phyloP scores from a whole-genome alignment of 2,329 filamentous ascomycete genomes.

The Aspergillus sp. region DNA sequence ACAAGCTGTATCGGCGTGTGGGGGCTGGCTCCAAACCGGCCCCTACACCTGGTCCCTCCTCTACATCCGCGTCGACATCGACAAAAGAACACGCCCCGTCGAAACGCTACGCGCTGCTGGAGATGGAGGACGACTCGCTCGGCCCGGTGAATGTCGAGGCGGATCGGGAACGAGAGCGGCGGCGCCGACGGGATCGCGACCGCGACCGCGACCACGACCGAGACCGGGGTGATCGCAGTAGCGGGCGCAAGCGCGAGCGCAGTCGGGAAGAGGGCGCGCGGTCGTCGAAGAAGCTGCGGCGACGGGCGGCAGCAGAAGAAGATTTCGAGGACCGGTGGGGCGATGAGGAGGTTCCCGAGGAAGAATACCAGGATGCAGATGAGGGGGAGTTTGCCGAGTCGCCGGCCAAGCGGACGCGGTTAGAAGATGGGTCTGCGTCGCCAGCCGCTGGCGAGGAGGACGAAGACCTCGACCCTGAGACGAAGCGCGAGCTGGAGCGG shows the following conservation, averaged over 20 bases:
- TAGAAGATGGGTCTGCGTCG: conserved; percentile 53
- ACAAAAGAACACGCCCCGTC: conserved; percentile 31
- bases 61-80: conserved; percentile 9
- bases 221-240: conserved; percentile 16
- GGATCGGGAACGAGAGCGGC: conserved; percentile 37
- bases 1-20: conserved; percentile 42
- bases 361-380: conserved; percentile 47
- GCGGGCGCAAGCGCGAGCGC: conserved; percentile 36
- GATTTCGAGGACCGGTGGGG: conserved; percentile 77
- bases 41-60: conserved; percentile 16
- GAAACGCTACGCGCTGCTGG: conserved; percentile 54
- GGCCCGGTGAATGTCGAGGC: conserved; percentile 34
- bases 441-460: conserved; percentile 30
- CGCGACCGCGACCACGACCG: conserved; percentile 18
- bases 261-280: conserved; percentile 31
- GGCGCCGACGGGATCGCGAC: conserved; percentile 26
- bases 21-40: conserved; percentile 7
- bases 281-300: conserved; percentile 12
- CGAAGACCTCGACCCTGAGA: conserved; percentile 56
- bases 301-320: conserved; percentile 46
- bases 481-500: conserved; percentile 56
- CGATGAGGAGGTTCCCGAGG: conserved; percentile 60
- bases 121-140: conserved; percentile 51
- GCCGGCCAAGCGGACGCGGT: conserved; percentile 66
- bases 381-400: conserved; percentile 65